These are phyloP conservation scores for Fusarium sp. DNA, from an alignment of 2,329 filamentous ascomycete species.

Conservation along the genomic window DNA sequence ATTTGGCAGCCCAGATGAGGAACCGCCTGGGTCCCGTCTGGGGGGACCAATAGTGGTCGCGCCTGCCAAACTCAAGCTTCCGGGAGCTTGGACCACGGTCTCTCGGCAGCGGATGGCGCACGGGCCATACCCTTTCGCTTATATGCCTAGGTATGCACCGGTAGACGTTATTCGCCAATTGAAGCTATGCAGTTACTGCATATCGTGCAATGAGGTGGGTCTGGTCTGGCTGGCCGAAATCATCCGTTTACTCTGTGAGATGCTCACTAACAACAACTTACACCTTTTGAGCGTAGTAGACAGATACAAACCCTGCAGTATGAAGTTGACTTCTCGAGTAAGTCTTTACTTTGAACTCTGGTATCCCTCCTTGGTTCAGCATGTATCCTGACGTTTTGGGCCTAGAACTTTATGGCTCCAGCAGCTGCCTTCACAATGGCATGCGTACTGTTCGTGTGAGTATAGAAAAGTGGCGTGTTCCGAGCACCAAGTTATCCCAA, in stretches of 20 bases:
- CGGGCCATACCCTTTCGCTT: constrained; percentile 27
- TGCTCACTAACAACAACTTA: neutral
- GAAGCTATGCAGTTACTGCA: constrained; percentile 39
- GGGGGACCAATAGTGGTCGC: constrained; percentile 40
- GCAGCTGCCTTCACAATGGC: constrained; percentile 65
- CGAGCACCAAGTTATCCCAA: neutral
- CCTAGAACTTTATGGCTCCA: constrained; percentile 58
- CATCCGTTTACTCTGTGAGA: constrained; percentile 15
- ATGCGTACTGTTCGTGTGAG: constrained; percentile 58
- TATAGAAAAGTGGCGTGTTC: constrained; percentile 34
- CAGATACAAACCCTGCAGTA: constrained; percentile 7
- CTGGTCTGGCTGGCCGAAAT: constrained; percentile 11
- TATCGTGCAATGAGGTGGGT: neutral
- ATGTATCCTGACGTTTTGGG: constrained; percentile 11
- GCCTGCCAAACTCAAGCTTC: constrained; percentile 40
- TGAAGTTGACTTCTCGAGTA: constrained; percentile 44
- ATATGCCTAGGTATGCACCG: constrained; percentile 14
- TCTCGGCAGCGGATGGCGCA: constrained; percentile 37
- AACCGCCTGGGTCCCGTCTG: constrained; percentile 29
- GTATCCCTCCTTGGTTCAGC: neutral
- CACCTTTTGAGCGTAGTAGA: constrained; percentile 1
- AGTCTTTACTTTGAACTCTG: neutral
- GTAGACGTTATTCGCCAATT: constrained; percentile 42
- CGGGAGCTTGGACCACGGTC: constrained; percentile 45
- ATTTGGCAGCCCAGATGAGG: constrained; percentile 28